Conservation (phyloP, 2,329 filamentous ascomycete genomes). For the Diaporthe ampelina region DNA sequence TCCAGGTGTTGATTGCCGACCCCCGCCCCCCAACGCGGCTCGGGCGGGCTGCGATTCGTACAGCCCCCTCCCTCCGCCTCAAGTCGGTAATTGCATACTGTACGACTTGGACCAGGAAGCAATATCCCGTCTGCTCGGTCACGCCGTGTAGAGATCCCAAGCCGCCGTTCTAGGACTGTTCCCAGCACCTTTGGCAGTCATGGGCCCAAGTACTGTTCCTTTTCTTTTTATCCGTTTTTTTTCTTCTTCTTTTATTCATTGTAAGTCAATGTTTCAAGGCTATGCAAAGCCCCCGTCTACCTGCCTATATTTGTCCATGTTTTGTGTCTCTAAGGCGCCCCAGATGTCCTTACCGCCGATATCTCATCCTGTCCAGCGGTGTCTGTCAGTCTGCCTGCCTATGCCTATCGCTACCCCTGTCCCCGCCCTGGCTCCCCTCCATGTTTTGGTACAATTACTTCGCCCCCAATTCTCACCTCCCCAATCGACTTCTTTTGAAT, state of each 20-base stretch:
- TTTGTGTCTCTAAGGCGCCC: conserved; percentile 9
- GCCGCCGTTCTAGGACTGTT: background rate
- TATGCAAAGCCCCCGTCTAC: conserved; percentile 13
- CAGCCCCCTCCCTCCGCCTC: background rate
- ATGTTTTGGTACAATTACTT: conserved; percentile 36
- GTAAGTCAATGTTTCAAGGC: conserved; percentile 29
- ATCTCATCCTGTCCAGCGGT: background rate
- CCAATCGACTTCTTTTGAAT: conserved; percentile 34
- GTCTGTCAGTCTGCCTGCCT: conserved; percentile 35
- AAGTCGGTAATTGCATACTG: too few species aligned
- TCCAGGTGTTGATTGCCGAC: background rate
- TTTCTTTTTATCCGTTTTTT: background rate
- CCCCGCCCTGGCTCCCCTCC: background rate
- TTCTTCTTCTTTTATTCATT: background rate
- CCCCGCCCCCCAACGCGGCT: too few species aligned
- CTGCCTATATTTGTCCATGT: conserved; percentile 25
- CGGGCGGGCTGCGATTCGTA: background rate
- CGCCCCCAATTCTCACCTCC: conserved; percentile 45
- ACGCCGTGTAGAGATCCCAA: background rate
- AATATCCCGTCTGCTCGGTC: background rate
- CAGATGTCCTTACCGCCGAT: conserved; percentile 12
- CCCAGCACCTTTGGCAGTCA: background rate
- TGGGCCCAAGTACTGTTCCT: background rate
- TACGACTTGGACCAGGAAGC: too few species aligned
- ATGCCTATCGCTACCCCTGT: conserved; percentile 2